Base-by-base conservation (phyloP, 805 yeast species). In the Kluyveromyces siamensis region DNA sequence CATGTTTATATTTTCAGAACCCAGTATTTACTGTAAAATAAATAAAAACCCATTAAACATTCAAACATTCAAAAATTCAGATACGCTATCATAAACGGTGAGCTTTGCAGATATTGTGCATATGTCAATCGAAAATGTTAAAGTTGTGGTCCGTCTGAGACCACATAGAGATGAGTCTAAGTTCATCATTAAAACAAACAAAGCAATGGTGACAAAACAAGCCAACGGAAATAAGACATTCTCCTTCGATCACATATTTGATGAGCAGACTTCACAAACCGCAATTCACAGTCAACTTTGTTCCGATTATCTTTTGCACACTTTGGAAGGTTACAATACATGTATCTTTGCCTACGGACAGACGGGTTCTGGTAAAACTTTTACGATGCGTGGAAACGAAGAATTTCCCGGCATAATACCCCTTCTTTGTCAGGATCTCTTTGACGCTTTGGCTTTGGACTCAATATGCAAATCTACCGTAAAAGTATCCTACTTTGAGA, bases 341-440 rank as follows among this genome's bases (percentile, higher is more conserved):
- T 89, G 97, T 65, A 87, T 93, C 1, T 88, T 91, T 70, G 96
- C 98, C 0, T 91, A 93, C 63, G 99, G 99, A 1, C 99, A 91
- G 65, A 93, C 99, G 0, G 96, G 93, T 0, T 84, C 97, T 0
- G 99, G 99, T 4, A 91, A 91, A 62, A 90, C 98, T 0, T 83
- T 69, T 63, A 93, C 99, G 0, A 93, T 91, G 98, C 76, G 88
- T 1, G 70, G 74, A 17, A 27, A 37, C 3, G n/a, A 47, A 6
- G 37, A 41, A 36, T 13, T 16, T 33, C 50, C 50, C 2, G 53
- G 53, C 16, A 45, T 50, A 3, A 46, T 50, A 7, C 49, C 50
- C 5, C 43, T 50, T 27, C 30, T 50, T 19, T 50, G 53, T 33
- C 36, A 40, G 21, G 53, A 50, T 17, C 45, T 50, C 2, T 50